These are phyloP conservation scores for Heterococcus sp. DNA, from an alignment of 108 stramenopile genomes.

Conservation along the genomic window DNA sequence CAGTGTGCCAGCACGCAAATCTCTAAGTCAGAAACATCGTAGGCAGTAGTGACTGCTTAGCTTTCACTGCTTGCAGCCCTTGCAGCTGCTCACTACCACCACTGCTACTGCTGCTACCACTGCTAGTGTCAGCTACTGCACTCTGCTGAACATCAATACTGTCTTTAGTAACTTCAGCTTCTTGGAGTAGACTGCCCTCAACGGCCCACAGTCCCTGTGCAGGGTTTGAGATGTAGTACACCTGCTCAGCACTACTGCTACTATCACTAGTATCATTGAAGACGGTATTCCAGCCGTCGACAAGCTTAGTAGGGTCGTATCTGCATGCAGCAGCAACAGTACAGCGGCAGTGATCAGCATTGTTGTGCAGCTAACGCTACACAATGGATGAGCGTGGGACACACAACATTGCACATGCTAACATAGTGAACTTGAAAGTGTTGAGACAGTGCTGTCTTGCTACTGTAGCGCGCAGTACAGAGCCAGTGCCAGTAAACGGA, in stretches of 20 bases:
- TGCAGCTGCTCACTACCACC: too few species aligned
- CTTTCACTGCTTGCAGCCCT: too few species aligned
- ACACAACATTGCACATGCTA: neutral
- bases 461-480: too few species aligned
- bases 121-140: neutral
- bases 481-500: too few species aligned
- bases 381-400: neutral
- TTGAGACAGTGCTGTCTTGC: neutral
- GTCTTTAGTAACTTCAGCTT: neutral
- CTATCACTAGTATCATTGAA: too few species aligned
- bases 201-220: slow-evolving; percentile 89
- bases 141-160: neutral
- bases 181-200: slow-evolving; percentile 65
- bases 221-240: slow-evolving; percentile 87
- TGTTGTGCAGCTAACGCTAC: too few species aligned
- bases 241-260: slow-evolving; percentile 66
- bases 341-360: slow-evolving; percentile 68
- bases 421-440: neutral
- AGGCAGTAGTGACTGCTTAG: too few species aligned
- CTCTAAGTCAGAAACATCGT: too few species aligned
- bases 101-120: neutral
- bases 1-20: too few species aligned
- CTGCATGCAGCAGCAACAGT: slow-evolving; percentile 67
- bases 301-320: slow-evolving; percentile 69
- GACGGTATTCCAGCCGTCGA: slow-evolving; percentile 69